Evolutionary conservation across 2,329 filamentous ascomycete genomes (phyloP).

Genomic region (Aspergillus quadricinctus): DNA sequence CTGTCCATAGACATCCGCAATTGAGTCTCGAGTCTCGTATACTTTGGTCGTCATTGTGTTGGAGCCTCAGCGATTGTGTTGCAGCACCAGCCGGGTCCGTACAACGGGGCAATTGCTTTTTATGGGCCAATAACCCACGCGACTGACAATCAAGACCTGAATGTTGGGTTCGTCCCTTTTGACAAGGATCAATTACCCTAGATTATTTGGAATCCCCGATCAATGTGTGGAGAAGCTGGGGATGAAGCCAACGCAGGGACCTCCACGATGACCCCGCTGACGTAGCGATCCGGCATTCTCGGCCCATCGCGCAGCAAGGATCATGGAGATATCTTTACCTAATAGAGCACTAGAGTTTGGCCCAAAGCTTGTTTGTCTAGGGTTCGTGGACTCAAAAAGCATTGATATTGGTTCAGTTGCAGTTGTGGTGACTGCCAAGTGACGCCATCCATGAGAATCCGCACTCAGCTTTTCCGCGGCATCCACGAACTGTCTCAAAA

Average conservation of each 20-base stretch:
- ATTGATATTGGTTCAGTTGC: background rate
- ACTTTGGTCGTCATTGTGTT: too few relatives aligned
- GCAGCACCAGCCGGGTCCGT: too few relatives aligned
- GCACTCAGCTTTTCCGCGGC: background rate
- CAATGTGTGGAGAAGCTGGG: too few relatives aligned
- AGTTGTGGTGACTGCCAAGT: background rate
- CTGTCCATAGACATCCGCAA: slow-evolving; percentile 30
- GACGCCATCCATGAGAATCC: background rate
- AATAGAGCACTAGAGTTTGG: background rate
- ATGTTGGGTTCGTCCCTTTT: too few relatives aligned
- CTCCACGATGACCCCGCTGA: background rate
- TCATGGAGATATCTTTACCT: background rate
- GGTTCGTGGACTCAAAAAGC: background rate
- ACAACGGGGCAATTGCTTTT: background rate
- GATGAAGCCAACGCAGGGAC: background rate
- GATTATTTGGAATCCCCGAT: too few relatives aligned
- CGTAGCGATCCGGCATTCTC: background rate
- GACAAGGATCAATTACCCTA: background rate
- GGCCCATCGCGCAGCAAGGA: background rate
- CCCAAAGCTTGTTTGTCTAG: background rate
- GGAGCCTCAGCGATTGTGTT: too few relatives aligned
- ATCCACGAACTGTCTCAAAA: background rate
- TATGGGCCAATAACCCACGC: background rate
- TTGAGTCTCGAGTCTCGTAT: slow-evolving; percentile 23
- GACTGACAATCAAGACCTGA: background rate